A percentile compares a stretch with the other conserved stretches of the same genome.
phyloP scores from a whole-genome alignment of 148 eudicot genomes.

The Camellia granthamiana region DNA sequence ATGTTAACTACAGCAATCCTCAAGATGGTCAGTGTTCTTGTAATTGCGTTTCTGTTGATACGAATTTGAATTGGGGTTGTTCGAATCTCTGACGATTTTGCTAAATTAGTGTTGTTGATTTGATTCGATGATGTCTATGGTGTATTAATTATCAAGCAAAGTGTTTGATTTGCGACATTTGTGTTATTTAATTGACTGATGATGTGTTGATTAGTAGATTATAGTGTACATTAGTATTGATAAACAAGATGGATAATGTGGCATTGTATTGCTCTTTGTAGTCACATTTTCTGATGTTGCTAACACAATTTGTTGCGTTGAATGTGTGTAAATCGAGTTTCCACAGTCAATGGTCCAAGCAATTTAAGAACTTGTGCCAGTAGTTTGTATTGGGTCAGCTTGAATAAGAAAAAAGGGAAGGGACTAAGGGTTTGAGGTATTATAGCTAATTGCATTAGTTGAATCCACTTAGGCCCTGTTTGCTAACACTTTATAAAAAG shows the following conservation, averaged over 20 bases:
- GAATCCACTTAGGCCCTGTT: not conserved
- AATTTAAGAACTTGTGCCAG: not conserved
- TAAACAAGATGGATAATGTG: not conserved
- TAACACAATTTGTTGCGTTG: not conserved
- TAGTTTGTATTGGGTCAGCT: not conserved
- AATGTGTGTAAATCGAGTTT: not conserved
- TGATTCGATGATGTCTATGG: not conserved
- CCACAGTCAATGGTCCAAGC: not conserved
- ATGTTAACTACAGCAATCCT: conserved; percentile 65
- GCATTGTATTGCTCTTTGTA: not conserved
- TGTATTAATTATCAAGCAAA: no score
- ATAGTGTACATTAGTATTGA: not conserved
- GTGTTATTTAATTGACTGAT: not conserved
- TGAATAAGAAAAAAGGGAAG: not conserved
- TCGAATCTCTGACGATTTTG: not conserved
- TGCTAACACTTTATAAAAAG: no score
- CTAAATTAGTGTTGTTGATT: not conserved
- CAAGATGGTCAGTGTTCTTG: conserved; percentile 54
- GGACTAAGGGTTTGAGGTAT: not conserved
- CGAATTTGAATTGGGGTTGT: not conserved
- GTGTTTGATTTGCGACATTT: no score
- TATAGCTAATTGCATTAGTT: not conserved
- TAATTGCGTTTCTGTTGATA: not conserved
- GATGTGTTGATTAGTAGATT: not conserved
- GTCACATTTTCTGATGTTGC: not conserved